A percentile compares a stretch with the other conserved stretches of the same genome.
These are phyloP conservation scores for Mimosa bimucronata DNA, from an alignment of 306 rosid genomes.

Conservation along the genomic window DNA sequence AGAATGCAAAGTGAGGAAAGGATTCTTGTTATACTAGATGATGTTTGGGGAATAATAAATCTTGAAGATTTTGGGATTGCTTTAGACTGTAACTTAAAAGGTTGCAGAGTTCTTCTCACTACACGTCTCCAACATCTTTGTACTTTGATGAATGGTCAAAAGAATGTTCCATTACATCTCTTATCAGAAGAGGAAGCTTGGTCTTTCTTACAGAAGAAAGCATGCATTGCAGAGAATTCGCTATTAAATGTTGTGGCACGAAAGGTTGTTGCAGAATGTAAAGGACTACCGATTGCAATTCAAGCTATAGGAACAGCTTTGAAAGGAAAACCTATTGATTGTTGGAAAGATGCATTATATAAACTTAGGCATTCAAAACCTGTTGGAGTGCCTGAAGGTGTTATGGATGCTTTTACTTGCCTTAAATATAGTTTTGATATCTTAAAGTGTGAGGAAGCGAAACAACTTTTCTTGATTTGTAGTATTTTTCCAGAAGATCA, in stretches of 20 bases:
- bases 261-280: neutral
- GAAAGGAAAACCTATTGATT: neutral
- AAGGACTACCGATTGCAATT: slow-evolving; percentile 22
- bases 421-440: neutral
- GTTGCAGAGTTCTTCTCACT: neutral
- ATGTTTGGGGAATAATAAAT: neutral
- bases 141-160: neutral
- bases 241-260: neutral
- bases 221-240: neutral
- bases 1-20: neutral
- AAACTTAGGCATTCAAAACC: neutral
- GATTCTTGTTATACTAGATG: slow-evolving; percentile 8
- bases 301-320: neutral
- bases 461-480: neutral
- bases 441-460: neutral
- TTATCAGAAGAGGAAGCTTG: neutral
- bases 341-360: neutral
- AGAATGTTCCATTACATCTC: neutral
- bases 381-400: neutral
- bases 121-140: neutral
- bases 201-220: neutral
- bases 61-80: neutral
- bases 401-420: neutral
- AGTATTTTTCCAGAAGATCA: neutral
- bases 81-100: too few relatives aligned